Percentiles rank a stretch among this genome's conserved stretches.
These are phyloP conservation scores for Colletotrichum karsti DNA, from an alignment of 2,329 filamentous ascomycete genomes.

Conservation along the genomic window DNA sequence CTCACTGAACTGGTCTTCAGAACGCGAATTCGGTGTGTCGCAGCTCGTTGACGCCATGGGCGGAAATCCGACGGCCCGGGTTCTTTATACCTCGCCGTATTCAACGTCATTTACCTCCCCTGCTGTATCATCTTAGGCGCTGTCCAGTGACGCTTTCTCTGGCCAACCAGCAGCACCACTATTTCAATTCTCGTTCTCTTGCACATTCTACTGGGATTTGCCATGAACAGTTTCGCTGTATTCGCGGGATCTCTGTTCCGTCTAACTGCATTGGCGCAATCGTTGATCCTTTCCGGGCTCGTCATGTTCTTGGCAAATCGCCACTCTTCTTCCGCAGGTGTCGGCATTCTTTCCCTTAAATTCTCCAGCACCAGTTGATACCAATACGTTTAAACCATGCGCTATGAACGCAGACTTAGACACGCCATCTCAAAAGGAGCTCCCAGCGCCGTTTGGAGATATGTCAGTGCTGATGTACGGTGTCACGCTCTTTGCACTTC, in stretches of 20 bases:
- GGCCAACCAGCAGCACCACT: slow-evolving; percentile 37
- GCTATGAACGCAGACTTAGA: slow-evolving; percentile 16
- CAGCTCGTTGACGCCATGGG: slow-evolving; percentile 38
- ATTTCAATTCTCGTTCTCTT: slow-evolving; percentile 47
- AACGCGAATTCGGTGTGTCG: slow-evolving; percentile 41
- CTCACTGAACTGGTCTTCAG: slow-evolving; percentile 34
- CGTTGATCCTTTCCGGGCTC: slow-evolving; percentile 37
- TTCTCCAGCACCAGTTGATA: slow-evolving; percentile 35
- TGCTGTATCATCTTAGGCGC: slow-evolving; percentile 40
- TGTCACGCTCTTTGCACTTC: neutral
- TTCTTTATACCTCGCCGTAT: neutral
- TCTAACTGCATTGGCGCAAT: slow-evolving; percentile 37
- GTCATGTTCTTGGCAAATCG: neutral
- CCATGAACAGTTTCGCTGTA: slow-evolving; percentile 72
- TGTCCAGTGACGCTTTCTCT: slow-evolving; percentile 33
- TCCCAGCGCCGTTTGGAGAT: neutral
- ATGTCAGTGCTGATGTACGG: neutral
- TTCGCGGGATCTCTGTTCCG: slow-evolving; percentile 55
- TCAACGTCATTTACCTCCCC: slow-evolving; percentile 27
- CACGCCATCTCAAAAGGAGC: neutral
- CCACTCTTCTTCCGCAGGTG: neutral
- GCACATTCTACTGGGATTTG: slow-evolving; percentile 56
- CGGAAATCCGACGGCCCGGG: slow-evolving; percentile 11
- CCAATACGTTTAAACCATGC: slow-evolving; percentile 35
- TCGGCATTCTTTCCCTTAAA: slow-evolving; percentile 24